Evolutionary conservation across 192 early-diverging fungal species (phyloP).

Genomic region (Coemansia sp.): DNA sequence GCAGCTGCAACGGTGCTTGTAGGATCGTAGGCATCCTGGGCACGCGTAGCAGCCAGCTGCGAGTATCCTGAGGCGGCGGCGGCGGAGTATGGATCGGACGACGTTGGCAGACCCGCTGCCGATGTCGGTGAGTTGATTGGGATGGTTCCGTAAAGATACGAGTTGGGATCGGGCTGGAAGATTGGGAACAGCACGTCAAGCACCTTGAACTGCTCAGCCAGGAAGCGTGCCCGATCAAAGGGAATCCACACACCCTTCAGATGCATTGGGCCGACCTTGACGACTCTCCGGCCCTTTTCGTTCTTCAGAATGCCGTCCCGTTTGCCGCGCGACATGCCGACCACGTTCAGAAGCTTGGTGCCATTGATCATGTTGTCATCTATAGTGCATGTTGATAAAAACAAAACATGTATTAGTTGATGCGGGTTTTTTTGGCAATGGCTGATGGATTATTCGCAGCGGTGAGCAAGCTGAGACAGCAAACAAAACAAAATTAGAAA

Average conservation of each 20-base stretch:
- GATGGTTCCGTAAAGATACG: constrained; percentile 62
- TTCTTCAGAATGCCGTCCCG: constrained; percentile 85
- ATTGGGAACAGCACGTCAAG: constrained; percentile 72
- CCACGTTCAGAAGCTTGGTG: constrained; percentile 83
- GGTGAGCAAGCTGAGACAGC: neutral
- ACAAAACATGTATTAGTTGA: neutral
- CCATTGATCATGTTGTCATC: constrained; percentile 88
- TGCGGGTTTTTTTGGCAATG: neutral
- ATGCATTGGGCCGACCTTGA: constrained; percentile 86
- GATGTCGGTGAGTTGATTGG: constrained; percentile 52
- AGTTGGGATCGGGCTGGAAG: constrained; percentile 70
- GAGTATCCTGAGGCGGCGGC: constrained; percentile 35
- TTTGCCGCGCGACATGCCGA: constrained; percentile 85
- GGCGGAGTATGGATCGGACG: constrained; percentile 40
- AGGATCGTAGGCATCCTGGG: constrained; percentile 44
- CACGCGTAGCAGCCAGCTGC: constrained; percentile 36
- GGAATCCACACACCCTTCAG: constrained; percentile 87
- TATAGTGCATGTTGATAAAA: constrained; percentile 23
- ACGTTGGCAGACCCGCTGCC: constrained; percentile 42
- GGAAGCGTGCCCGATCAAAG: constrained; percentile 63
- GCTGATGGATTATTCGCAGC: neutral
- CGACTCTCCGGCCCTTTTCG: constrained; percentile 81
- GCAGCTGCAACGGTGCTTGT: constrained; percentile 16
- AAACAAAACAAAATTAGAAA: neutral
- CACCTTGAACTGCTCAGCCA: constrained; percentile 74